Evolutionary conservation across 306 rosid genomes (phyloP).

Genomic region (Phaseolus lunatus): DNA sequence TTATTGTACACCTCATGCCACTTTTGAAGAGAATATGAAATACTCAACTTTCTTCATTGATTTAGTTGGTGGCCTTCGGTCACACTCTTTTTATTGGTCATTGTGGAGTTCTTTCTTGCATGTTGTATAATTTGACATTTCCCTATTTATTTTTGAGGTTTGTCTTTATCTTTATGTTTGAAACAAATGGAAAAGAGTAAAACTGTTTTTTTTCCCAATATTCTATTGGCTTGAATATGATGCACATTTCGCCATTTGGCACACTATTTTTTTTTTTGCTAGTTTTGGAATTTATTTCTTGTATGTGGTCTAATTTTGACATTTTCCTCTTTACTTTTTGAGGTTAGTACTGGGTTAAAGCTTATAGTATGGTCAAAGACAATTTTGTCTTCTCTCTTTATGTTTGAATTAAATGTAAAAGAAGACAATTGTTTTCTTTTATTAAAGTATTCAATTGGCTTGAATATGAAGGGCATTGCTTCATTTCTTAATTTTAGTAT

Average conservation of each 20-base stretch:
- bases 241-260: background rate
- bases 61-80: slow-evolving; percentile 1
- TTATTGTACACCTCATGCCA: background rate
- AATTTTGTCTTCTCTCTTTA: background rate
- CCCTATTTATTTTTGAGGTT: background rate
- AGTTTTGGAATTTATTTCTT: background rate
- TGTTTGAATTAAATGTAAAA: background rate
- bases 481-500: background rate
- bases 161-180: slow-evolving; percentile 6
- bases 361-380: background rate
- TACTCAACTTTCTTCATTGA: background rate
- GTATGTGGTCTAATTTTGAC: background rate
- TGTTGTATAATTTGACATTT: slow-evolving; percentile 5
- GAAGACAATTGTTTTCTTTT: background rate
- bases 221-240: background rate
- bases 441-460: background rate
- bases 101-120: slow-evolving; percentile 14
- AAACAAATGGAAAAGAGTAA: background rate
- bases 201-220: background rate
- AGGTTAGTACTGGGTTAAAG: background rate
- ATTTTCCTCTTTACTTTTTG: slow-evolving; percentile 14
- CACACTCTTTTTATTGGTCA: background rate
- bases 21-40: background rate
- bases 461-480: background rate
- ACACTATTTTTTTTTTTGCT: background rate